These are phyloP conservation scores for Teunomyces funiuensis DNA, from an alignment of 805 yeast species.

Conservation along the genomic window DNA sequence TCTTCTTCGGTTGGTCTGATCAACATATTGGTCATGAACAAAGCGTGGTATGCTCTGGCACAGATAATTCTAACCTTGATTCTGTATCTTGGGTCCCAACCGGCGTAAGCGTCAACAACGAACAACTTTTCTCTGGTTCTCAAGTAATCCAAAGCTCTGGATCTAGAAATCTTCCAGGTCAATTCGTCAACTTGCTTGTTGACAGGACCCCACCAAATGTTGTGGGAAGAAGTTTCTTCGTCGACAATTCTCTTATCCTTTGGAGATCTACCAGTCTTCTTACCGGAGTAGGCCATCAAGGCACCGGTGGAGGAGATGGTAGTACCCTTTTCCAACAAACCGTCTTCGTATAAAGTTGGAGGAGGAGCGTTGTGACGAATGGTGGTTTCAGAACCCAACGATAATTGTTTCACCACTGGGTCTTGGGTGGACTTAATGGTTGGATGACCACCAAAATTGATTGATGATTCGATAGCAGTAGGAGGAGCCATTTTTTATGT, in stretches of 20 bases:
- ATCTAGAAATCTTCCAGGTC: constrained; percentile 93
- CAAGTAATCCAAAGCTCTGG: constrained; percentile 94
- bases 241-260: constrained; percentile 97
- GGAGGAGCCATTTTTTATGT: constrained; percentile 42
- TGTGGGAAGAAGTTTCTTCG: constrained; percentile 77
- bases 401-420: constrained; percentile 41
- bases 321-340: constrained; percentile 83
- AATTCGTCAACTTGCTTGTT: constrained; percentile 91
- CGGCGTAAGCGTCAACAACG: constrained; percentile 95
- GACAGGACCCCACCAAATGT: constrained; percentile 99
- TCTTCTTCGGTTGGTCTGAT: constrained; percentile 93
- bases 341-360: constrained; percentile 93
- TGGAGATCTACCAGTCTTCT: constrained; percentile 97
- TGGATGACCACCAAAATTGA: constrained; percentile 41
- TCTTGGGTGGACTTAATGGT: constrained; percentile 39
- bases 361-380: constrained; percentile 92
- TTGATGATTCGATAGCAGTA: constrained; percentile 44
- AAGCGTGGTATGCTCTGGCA: constrained; percentile 97
- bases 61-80: constrained; percentile 93
- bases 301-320: constrained; percentile 93
- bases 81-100: constrained; percentile 98
- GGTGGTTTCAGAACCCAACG: constrained; percentile 57
- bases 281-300: constrained; percentile 91
- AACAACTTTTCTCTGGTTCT: constrained; percentile 93
- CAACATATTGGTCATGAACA: constrained; percentile 97